A percentile compares a stretch with the other conserved stretches of the same genome.
Evolutionary conservation across 768 basidiomycete genomes (phyloP).

Genomic region (Collybiopsis confluens): DNA sequence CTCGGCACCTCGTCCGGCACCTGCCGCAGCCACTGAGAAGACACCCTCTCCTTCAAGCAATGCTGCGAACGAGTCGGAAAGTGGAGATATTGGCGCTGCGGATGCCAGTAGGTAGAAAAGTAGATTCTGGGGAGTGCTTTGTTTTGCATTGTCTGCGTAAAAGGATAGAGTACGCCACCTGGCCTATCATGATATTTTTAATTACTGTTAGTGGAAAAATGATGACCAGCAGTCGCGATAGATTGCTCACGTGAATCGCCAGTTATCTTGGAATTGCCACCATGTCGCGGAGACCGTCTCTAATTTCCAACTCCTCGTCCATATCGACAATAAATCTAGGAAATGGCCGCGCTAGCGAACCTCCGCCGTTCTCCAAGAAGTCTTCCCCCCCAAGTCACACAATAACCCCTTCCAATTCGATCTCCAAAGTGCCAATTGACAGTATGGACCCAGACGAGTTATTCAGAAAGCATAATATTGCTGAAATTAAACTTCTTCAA

Average conservation of each 20-base stretch:
- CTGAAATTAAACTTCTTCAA: conserved; percentile 66
- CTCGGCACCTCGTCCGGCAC: conserved; percentile 24
- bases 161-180: conserved; percentile 1
- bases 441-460: conserved; percentile 66
- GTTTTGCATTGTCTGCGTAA: conserved; percentile 4
- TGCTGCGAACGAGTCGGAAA: conserved; percentile 28
- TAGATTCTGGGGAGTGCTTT: background rate
- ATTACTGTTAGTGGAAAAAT: background rate
- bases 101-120: conserved; percentile 13
- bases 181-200: background rate
- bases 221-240: background rate
- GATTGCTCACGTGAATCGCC: background rate
- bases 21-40: conserved; percentile 31
- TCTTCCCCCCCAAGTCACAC: background rate
- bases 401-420: background rate
- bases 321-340: conserved; percentile 9
- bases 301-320: conserved; percentile 13
- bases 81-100: conserved; percentile 26
- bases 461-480: conserved; percentile 65
- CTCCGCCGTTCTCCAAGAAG: conserved; percentile 17
- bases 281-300: conserved; percentile 19
- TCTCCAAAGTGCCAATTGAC: conserved; percentile 14
- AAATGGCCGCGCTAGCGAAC: conserved; percentile 19
- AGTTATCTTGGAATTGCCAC: too few species aligned
- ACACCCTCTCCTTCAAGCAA: conserved; percentile 22